Evolutionary conservation across 2,329 filamentous ascomycete species (phyloP), one percentile per base, ranked within the genome.

Genomic region (Pseudopyrenochaeta lycopersici): DNA sequence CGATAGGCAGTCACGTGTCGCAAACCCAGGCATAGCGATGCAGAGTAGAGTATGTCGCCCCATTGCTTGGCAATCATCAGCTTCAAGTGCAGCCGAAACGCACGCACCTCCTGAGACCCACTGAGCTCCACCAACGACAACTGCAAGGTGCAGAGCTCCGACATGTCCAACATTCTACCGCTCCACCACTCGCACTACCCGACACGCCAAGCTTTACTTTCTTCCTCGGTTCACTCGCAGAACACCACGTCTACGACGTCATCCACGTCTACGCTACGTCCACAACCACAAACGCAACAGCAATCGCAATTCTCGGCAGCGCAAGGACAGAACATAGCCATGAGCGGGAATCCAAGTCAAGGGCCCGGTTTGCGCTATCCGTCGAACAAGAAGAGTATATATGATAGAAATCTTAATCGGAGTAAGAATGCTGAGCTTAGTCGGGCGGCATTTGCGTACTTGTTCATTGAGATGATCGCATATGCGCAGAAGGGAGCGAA

Each of bases 391-490:
- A 98, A 98, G 81, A 97, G 92, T 62, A 98, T 99, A 80, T 99
- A 98, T 82, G 92, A 97, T 82, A 87, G 95, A 49, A 92, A 96
- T 58, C 83, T 98, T 57, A 97, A 97, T 78, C 90, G 95, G 61
- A 90, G 88, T 67, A 91, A 92, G 75, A 91, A 90, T 67, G 86
- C 90, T 53, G 94, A 98, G 81, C 86, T 96, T 63, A 97, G 92
- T 76, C 90, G 96, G 73, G 87, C 95, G 10, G 92, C 91, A 78
- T 98, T 99, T 78, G 94, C 95, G 36, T 98, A 96, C 77, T 83
- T 99, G 54, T 98, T 99, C 75, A 89, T 90, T 56, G 94, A 97
- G 81, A 97, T 98, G 90, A 93, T 99, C 44, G 89, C 88, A 69
- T 98, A 98, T 77, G 94, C 95, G 64, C 95, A 98, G 76, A 85